These are phyloP conservation scores for Anaeramoeba flamelloides DNA, from an alignment of 78 protist genomes.

Conservation along the genomic window DNA sequence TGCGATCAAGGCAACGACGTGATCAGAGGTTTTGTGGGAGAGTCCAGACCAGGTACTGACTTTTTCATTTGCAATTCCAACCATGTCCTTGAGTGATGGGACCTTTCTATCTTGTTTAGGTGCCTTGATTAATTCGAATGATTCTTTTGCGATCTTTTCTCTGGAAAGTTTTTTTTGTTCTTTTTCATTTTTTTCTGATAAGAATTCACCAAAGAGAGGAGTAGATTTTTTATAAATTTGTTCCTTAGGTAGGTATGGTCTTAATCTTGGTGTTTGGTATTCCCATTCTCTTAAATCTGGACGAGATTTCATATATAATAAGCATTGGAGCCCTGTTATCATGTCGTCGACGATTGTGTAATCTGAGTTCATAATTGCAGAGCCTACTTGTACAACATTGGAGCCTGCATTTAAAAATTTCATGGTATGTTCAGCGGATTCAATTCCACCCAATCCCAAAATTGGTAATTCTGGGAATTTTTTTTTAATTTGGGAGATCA, in stretches of 20 bases:
- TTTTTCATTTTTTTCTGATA: no score
- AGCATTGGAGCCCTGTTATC: slow-evolving; percentile 1
- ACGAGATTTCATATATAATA: slow-evolving; percentile 4
- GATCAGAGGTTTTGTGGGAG: slow-evolving; percentile 40
- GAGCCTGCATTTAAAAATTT: slow-evolving; percentile 10
- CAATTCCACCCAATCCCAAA: slow-evolving; percentile 9
- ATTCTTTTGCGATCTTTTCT: no score
- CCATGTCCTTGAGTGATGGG: slow-evolving; percentile 6
- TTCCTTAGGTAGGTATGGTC: neutral
- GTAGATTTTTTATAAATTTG: neutral
- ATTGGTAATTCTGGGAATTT: neutral
- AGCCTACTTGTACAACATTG: slow-evolving; percentile 12
- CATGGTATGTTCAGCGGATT: neutral
- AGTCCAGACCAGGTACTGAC: slow-evolving; percentile 60
- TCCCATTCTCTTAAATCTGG: slow-evolving; percentile 5
- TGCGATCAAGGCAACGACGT: slow-evolving; percentile 73
- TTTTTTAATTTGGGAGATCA: neutral
- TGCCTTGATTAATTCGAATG: no score
- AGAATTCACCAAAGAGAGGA: slow-evolving; percentile 26
- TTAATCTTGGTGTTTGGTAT: slow-evolving; percentile 49
- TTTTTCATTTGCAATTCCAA: slow-evolving; percentile 44
- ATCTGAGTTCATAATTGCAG: slow-evolving; percentile 6
- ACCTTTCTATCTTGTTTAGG: neutral
- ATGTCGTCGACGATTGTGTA: neutral
- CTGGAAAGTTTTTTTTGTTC: no score